Conservation (phyloP, 345 rosid species). For the Arabis alpina region DNA sequence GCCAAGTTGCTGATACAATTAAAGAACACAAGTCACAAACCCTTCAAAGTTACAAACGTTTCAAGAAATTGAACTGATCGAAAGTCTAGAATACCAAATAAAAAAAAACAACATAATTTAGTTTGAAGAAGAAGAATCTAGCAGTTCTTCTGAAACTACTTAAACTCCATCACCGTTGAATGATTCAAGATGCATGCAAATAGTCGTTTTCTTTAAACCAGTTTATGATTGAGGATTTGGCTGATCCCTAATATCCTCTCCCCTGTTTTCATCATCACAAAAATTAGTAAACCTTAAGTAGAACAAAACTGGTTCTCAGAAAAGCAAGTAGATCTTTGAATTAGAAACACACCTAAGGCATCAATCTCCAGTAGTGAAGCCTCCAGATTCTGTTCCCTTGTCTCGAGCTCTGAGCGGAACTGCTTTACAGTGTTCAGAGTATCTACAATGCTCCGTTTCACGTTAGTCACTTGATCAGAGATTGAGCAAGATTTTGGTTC, state of each 20-base stretch:
- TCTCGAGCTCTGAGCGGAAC: constrained; percentile 27
- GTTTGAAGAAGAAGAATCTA: no score
- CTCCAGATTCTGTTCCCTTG: constrained; percentile 36
- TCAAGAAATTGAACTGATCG: no score
- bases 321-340: neutral
- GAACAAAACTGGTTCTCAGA: neutral
- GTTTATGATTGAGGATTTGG: constrained; percentile 29
- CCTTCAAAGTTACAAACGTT: no score
- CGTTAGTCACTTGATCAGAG: constrained; percentile 37
- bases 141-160: neutral
- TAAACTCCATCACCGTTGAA: neutral
- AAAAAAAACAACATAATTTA: no score
- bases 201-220: constrained; percentile 1
- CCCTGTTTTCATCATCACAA: constrained; percentile 29
- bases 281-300: neutral
- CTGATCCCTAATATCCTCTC: constrained; percentile 36
- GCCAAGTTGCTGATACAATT: no score
- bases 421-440: constrained; percentile 27
- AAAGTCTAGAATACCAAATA: no score
- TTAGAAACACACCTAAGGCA: constrained; percentile 27
- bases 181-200: neutral
- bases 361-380: constrained; percentile 24
- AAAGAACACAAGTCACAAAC: no score
- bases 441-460: constrained; percentile 19
- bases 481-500: constrained; percentile 22